Conservation (phyloP, 306 rosid species). For the Lathyrus aphaca region DNA sequence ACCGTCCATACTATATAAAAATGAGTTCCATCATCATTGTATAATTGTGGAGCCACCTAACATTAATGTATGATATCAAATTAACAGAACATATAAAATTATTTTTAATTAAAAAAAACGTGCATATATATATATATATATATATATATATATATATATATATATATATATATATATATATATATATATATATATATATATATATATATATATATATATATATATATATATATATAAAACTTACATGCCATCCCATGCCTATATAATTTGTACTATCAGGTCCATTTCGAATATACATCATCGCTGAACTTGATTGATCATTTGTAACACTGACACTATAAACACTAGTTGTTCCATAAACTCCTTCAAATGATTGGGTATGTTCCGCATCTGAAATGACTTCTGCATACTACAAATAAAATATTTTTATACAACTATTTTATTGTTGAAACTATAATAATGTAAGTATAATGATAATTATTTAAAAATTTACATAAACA, state of each 20-base stretch:
- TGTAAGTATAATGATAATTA: not conserved
- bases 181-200: no score
- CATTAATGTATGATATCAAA: not conserved
- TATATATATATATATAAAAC: not conserved
- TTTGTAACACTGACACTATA: not conserved
- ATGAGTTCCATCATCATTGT: not conserved
- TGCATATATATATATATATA: not conserved
- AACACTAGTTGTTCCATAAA: not conserved
- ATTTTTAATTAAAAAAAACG: no score
- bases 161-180: no score
- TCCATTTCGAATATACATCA: slow-evolving; percentile 23
- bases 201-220: no score
- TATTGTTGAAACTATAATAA: not conserved
- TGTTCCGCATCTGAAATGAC: no score
- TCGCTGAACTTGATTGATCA: not conserved
- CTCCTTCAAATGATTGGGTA: not conserved
- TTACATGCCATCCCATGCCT: slow-evolving; percentile 14
- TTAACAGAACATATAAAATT: not conserved
- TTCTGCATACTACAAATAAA: not conserved
- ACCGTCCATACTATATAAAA: not conserved
- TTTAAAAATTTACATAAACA: not conserved
- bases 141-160: not conserved
- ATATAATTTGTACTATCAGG: not conserved
- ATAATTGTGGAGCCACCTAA: not conserved
- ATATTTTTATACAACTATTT: not conserved